Evolutionary conservation across 73 alveolate species (phyloP).

Genomic region (Loxodes magnus): DNA sequence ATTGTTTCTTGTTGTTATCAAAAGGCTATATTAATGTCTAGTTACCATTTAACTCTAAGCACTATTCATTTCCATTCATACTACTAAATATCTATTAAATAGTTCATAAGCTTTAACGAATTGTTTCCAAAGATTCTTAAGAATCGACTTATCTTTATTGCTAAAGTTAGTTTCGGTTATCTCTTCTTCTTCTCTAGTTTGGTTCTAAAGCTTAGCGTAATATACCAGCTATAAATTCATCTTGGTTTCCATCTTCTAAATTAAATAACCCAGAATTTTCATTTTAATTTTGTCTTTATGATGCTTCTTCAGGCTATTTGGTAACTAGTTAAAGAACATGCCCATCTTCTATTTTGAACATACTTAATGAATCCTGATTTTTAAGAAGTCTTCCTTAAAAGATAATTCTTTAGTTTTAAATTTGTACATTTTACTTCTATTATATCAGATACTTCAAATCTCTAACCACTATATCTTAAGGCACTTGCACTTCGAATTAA

Average conservation of each 20-base stretch:
- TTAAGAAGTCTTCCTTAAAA: conserved; percentile 72
- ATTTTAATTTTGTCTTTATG: conserved; percentile 12
- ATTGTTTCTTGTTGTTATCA: conserved; percentile 46
- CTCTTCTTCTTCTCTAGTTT: conserved; percentile 14
- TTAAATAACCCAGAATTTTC: no score
- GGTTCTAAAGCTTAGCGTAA: background rate
- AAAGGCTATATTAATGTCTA: conserved; percentile 49
- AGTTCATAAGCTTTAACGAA: conserved; percentile 28
- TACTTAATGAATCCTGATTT: conserved; percentile 41
- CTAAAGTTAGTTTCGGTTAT: conserved; percentile 31
- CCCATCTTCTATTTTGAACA: conserved; percentile 43
- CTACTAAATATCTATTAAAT: conserved; percentile 10
- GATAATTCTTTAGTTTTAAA: conserved; percentile 55
- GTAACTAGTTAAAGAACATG: conserved; percentile 73
- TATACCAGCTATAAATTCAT: background rate
- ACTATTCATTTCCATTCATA: conserved; percentile 4
- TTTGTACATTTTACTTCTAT: conserved; percentile 41
- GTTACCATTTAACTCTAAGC: conserved; percentile 7
- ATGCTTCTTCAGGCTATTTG: conserved; percentile 21
- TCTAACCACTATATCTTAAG: conserved; percentile 14
- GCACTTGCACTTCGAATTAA: conserved; percentile 9
- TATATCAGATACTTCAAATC: conserved; percentile 33
- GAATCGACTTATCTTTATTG: conserved; percentile 18
- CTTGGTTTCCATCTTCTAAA: background rate
- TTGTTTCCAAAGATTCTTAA: conserved; percentile 33